Conservation (phyloP, 768 basidiomycete genomes). For the Solioccasus polychromus region DNA sequence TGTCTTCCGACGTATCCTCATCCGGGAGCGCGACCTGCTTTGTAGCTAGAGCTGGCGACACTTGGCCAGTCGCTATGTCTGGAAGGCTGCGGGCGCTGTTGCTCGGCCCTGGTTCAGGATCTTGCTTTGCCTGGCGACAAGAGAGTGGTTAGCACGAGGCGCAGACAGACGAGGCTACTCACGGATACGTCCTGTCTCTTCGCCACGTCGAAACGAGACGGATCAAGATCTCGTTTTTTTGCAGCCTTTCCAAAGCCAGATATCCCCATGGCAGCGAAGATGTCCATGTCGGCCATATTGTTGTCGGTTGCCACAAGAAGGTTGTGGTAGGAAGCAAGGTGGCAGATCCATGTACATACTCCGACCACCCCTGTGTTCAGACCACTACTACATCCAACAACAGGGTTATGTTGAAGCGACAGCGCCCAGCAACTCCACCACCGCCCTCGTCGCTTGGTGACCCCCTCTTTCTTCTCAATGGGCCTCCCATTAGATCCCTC, state of each 20-base stretch:
- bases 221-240: conserved; percentile 66
- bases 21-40: conserved; percentile 8
- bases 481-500: conserved; percentile 9
- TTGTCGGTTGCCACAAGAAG: neutral
- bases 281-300: conserved; percentile 59
- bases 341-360: no score
- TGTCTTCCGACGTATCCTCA: conserved; percentile 25
- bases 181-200: conserved; percentile 49
- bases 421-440: conserved; percentile 45
- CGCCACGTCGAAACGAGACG: conserved; percentile 75
- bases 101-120: conserved; percentile 17
- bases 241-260: conserved; percentile 76
- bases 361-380: neutral
- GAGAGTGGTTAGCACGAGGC: conserved; percentile 22
- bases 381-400: conserved; percentile 6
- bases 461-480: conserved; percentile 18
- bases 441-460: conserved; percentile 32
- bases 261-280: conserved; percentile 83
- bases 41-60: neutral
- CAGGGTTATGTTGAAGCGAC: conserved; percentile 52
- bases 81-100: conserved; percentile 5
- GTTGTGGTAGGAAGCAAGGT: neutral
- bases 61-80: conserved; percentile 24
- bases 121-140: conserved; percentile 13
- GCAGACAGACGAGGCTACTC: conserved; percentile 11